Conservation (phyloP, 257 asterid genomes). For the Osmanthus fragrans region DNA sequence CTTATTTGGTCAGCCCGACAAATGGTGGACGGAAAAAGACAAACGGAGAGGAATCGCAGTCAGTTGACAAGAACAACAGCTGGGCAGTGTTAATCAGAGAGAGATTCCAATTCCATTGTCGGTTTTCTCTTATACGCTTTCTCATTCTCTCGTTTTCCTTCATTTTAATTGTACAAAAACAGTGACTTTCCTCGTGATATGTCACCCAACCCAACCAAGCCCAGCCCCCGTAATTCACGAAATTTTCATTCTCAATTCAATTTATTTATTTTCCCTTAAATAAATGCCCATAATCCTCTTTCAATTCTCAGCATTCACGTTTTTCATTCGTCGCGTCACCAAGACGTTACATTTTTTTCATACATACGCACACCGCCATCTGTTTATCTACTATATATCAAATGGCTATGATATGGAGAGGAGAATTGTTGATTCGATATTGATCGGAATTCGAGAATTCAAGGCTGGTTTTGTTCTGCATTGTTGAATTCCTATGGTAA, state of each 20-base stretch:
- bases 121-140: slow-evolving; percentile 32
- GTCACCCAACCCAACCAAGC: slow-evolving; percentile 29
- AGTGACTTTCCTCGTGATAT: slow-evolving; percentile 53
- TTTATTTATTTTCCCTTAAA: slow-evolving; percentile 26
- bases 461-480: slow-evolving; percentile 27
- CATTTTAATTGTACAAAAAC: not conserved
- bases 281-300: not conserved
- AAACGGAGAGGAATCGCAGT: slow-evolving; percentile 65
- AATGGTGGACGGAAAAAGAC: slow-evolving; percentile 41
- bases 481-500: not conserved
- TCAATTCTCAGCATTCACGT: slow-evolving; percentile 17
- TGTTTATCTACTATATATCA: not conserved
- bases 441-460: slow-evolving; percentile 17
- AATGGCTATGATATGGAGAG: not conserved
- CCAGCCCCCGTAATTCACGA: slow-evolving; percentile 44
- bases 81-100: slow-evolving; percentile 46
- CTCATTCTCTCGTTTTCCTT: not conserved
- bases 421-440: not conserved
- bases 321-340: slow-evolving; percentile 34
- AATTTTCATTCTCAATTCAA: slow-evolving; percentile 22
- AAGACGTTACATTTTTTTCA: not conserved
- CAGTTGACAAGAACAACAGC: slow-evolving; percentile 49
- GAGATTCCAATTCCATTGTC: slow-evolving; percentile 71
- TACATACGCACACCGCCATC: not conserved
- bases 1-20: not conserved